These are phyloP conservation scores for Dittrichia graveolens DNA, from an alignment of 129 eudicot genomes.

Conservation along the genomic window DNA sequence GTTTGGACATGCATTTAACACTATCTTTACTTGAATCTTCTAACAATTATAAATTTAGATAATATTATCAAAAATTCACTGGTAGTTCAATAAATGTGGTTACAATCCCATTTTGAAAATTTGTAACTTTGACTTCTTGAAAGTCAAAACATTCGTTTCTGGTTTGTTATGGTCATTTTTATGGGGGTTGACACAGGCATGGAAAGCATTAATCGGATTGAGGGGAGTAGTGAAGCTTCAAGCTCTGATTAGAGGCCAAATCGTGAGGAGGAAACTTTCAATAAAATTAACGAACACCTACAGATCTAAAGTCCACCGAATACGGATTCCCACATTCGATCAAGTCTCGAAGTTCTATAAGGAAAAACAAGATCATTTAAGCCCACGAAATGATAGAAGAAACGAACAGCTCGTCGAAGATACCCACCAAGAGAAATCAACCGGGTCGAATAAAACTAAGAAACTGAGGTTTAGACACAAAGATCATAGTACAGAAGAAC, in stretches of 20 bases:
- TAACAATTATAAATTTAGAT: not conserved
- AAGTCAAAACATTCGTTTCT: not conserved
- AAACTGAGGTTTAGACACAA: conserved; percentile 39
- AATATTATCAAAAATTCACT: not conserved
- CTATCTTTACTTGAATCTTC: not conserved
- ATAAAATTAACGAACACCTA: conserved; percentile 32
- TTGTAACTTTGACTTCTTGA: conserved; percentile 17
- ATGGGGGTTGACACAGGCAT: conserved; percentile 53
- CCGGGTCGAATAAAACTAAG: conserved; percentile 21
- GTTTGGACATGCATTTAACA: conserved; percentile 1
- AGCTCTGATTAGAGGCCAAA: conserved; percentile 73
- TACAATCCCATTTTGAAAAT: not conserved
- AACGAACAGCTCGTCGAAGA: conserved; percentile 40
- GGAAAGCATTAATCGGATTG: conserved; percentile 77
- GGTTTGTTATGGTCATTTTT: not conserved
- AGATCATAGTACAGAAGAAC: conserved; percentile 40
- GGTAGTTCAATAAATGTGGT: not conserved
- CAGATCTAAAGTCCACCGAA: conserved; percentile 35
- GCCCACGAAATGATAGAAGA: conserved; percentile 46
- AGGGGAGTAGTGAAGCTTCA: conserved; percentile 84
- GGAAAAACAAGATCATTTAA: conserved; percentile 31
- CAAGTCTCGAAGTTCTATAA: conserved; percentile 23
- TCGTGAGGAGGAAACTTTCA: conserved; percentile 45
- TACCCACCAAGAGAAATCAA: conserved; percentile 32
- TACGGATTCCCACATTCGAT: conserved; percentile 38